Conservation (phyloP, 2,329 filamentous ascomycete genomes). For the Cladophialophora yegresii region DNA sequence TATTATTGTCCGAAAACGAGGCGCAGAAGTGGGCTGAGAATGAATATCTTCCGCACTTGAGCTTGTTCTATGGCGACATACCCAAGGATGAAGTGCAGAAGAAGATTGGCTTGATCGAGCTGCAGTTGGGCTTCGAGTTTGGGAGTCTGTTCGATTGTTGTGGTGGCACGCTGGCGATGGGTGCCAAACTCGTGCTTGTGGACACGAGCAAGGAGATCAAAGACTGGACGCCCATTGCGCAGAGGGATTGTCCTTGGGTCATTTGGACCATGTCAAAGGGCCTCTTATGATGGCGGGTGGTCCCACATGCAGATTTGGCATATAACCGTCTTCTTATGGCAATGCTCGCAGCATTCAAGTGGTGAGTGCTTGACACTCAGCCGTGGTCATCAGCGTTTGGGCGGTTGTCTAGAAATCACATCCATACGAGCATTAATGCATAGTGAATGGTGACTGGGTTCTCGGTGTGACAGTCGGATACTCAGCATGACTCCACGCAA, state of each 20-base stretch:
- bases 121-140: slow-evolving; percentile 29
- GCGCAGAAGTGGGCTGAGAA: slow-evolving; percentile 27
- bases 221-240: slow-evolving; percentile 25
- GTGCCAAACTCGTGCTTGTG: slow-evolving; percentile 28
- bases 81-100: slow-evolving; percentile 25
- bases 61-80: slow-evolving; percentile 31
- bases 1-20: slow-evolving; percentile 10
- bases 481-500: not conserved
- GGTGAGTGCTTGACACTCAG: not conserved
- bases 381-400: not conserved
- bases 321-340: not conserved
- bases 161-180: slow-evolving; percentile 28
- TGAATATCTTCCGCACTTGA: slow-evolving; percentile 29
- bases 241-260: slow-evolving; percentile 22
- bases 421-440: not conserved
- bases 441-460: not conserved
- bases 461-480: not conserved
- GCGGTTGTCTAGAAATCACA: not conserved
- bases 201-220: slow-evolving; percentile 24
- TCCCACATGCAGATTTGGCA: not conserved
- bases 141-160: slow-evolving; percentile 32
- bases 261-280: slow-evolving; percentile 29
- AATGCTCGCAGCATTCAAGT: not conserved
- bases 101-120: slow-evolving; percentile 27
- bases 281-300: slow-evolving; percentile 13